Base-by-base conservation (phyloP, 2,329 filamentous ascomycete genomes). In the Sordariomycetes sp. region DNA sequence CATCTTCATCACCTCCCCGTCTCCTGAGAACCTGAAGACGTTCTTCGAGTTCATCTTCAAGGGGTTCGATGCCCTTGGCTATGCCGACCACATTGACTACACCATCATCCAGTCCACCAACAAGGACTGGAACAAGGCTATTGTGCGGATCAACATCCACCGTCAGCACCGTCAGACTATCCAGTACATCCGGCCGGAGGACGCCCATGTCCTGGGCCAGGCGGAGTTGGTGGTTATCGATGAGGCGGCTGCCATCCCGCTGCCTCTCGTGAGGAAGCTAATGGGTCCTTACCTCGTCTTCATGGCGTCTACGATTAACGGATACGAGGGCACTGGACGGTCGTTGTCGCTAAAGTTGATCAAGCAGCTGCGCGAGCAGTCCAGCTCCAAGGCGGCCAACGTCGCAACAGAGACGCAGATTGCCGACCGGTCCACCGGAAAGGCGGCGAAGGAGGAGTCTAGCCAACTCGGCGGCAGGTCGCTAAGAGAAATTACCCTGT, bases 251-350 rank as follows among this genome's bases (percentile, higher is more conserved):
- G 95, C 95, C 1, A 99, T 99, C 61, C 94, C 95, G 13, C 73
- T 99, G 12, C 94, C 94, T 0, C 75, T 97, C 2, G 94, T 99
- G 8, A 81, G 87, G 64, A 96, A 96, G 72, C 78, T 99, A 48
- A 91, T 99, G 82, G 94, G 94, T 0, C 92, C 92, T 15, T 99
- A 99, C 70, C 77, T 99, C 42, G 90, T 97, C 10, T 99, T 99
- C 72, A 97, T 99, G 94, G 90, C 95, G 1, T 99, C 94, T 0
- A 99, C 94, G 1, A 96, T 99, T 74, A 97, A 97, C 67, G 94
- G 94, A 59, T 99, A 99, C 68, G 94, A 99, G 74, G 94, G 94
- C 58, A 99, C 94, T 7, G 94, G 94, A 48, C 84, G 94, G 59
- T 97, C 94, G 1, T 78, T 99, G 6, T 97, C 94, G 0, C 76